Base-by-base conservation (phyloP, 495 filamentous ascomycete genomes). In the Diplogelasinospora grovesii region DNA sequence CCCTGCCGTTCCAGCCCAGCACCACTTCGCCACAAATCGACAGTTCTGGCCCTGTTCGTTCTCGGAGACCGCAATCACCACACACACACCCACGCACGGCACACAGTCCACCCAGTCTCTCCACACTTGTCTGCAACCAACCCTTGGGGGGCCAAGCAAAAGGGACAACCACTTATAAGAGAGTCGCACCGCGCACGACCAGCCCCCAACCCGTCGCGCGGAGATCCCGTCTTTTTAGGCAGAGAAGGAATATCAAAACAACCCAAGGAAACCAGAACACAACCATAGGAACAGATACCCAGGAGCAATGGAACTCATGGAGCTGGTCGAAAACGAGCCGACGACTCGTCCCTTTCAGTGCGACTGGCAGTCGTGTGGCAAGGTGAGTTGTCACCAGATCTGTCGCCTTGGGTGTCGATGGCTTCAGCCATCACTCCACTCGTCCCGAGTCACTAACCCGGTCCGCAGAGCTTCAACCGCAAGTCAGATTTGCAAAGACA, bases 401-500 rank as follows among this genome's bases (percentile, higher is more conserved):
- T 43, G 16, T 23, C 32, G 24, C 22, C 25, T 9, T 36, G 23
- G 22, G 22, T 30, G 21, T 32, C 9, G 26, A 8, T 29, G 18
- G 13, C n/a, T 8, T 28, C 26, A 19, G 21, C 14, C 30, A 22
- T 15, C 14, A 25, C 19, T 24, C 30, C 22, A 9, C 26, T 22
- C 14, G 23, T 24, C 11, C 15, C 8, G 16, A 44, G 35, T 47
- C 37, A 41, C 52, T 63, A 15, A 60, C 53, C 33, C 16, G 39
- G 39, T 15, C 7, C 89, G 23, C 27, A 93, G 86, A 85, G 83
- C 45, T 94, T 94, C 75, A 92, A 90, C 73, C 79, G 87, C 65
- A 94, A 92, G 60, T 94, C 87, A 7, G 87, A 94, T 65, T 73
- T 94, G 37, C 83, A 86, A 60, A 75, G 87, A 54, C 87, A 94